Evolutionary conservation across 768 basidiomycete genomes (phyloP).

Genomic region (Crepidotus variabilis): DNA sequence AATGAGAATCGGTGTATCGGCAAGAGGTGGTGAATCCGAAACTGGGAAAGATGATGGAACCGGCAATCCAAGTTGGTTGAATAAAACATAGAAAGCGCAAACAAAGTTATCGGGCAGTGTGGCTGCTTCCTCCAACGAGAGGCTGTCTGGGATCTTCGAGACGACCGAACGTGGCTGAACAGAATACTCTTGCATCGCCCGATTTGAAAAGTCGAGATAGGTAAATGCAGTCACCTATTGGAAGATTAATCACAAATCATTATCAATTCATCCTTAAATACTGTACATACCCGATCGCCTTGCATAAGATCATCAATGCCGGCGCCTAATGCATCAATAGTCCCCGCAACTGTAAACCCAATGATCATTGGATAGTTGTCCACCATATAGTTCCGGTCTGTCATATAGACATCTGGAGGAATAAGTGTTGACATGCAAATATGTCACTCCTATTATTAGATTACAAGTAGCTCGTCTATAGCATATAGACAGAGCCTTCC

Average conservation of each 20-base stretch:
- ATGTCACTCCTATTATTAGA: too few species aligned
- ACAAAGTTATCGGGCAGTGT: conserved; percentile 41
- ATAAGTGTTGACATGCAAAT: too few species aligned
- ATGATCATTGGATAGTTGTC: conserved; percentile 30
- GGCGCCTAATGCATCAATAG: conserved; percentile 30
- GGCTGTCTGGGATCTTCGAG: conserved; percentile 39
- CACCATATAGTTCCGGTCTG: conserved; percentile 29
- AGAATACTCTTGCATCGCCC: conserved; percentile 35
- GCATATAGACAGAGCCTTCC: too few species aligned
- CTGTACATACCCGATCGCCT: conserved; percentile 34
- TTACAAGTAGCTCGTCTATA: too few species aligned
- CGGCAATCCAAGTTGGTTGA: conserved; percentile 34
- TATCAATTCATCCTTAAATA: not conserved
- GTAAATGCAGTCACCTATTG: conserved; percentile 27
- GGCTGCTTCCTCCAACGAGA: conserved; percentile 32
- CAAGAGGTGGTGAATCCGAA: conserved; percentile 21
- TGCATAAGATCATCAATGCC: conserved; percentile 29
- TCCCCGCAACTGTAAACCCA: conserved; percentile 36
- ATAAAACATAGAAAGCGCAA: conserved; percentile 36
- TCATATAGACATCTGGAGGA: conserved; percentile 36
- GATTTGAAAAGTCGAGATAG: conserved; percentile 19
- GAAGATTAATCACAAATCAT: not conserved
- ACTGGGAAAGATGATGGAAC: conserved; percentile 29
- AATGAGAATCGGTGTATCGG: conserved; percentile 34
- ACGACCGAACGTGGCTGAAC: conserved; percentile 24